Percentiles rank a stretch among this genome's conserved stretches.
Evolutionary conservation across 23 red algal genomes (phyloP).

Genomic region (Rhodosorus marinus): DNA sequence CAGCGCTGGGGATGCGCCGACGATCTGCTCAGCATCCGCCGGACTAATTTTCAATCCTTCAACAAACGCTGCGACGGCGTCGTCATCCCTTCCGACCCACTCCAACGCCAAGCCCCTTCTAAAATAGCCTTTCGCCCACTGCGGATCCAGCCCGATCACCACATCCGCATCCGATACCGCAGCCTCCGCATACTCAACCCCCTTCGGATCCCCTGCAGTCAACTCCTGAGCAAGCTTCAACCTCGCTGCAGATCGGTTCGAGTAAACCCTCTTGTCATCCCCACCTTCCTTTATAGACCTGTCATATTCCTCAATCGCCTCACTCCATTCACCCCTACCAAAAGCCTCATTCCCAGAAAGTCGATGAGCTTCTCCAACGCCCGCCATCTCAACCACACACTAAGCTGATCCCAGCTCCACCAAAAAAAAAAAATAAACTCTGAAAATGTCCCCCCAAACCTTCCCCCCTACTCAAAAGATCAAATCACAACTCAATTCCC

Average conservation of each 20-base stretch:
- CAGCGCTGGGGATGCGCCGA: not conserved
- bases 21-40: not conserved
- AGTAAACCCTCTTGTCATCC: not conserved
- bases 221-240: not conserved
- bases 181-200: not conserved
- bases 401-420: no score
- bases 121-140: slow-evolving; percentile 2
- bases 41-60: not conserved
- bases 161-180: not conserved
- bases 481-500: no score
- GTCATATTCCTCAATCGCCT: not conserved
- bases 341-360: not conserved
- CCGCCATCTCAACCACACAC: not conserved
- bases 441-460: no score
- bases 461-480: no score
- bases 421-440: no score
- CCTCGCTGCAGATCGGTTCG: not conserved
- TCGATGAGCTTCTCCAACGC: not conserved
- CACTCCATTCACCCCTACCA: not conserved
- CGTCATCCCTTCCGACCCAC: not conserved
- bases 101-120: not conserved
- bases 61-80: not conserved
- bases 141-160: not conserved
- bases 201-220: not conserved
- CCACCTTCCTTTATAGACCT: not conserved